A percentile compares a stretch with the other conserved stretches of the same genome.
Evolutionary conservation across 78 protist species (phyloP).

Genomic region (Dictyostelium capitatum): DNA sequence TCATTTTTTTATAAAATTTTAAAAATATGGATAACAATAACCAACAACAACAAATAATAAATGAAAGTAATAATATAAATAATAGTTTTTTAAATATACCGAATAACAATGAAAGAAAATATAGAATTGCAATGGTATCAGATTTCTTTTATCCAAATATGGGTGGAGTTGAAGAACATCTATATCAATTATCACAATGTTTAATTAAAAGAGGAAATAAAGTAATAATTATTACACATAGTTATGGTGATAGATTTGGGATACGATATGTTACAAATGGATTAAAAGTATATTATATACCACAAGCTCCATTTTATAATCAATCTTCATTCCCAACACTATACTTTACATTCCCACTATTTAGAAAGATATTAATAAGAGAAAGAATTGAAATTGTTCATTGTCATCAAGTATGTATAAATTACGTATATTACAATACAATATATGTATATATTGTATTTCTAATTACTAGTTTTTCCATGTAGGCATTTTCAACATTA

Average conservation of each 20-base stretch:
- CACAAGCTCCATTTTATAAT: conserved; percentile 78
- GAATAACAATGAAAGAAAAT: conserved; percentile 20
- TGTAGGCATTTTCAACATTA: conserved; percentile 95
- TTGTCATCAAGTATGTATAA: conserved; percentile 97
- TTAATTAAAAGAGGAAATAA: conserved; percentile 89
- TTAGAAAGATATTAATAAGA: conserved; percentile 93
- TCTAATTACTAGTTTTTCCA: too few species aligned
- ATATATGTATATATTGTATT: neutral
- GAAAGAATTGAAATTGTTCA: conserved; percentile 96
- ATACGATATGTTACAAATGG: conserved; percentile 94
- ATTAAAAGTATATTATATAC: conserved; percentile 96
- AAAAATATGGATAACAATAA: neutral
- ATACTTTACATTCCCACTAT: conserved; percentile 81
- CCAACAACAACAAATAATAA: neutral
- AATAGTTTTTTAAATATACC: neutral
- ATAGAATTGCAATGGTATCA: conserved; percentile 93
- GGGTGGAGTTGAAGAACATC: conserved; percentile 98
- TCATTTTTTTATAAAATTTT: neutral
- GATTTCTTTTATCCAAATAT: conserved; percentile 98
- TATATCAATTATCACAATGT: conserved; percentile 94
- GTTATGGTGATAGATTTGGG: conserved; percentile 93
- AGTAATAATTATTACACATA: conserved; percentile 94
- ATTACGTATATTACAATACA: neutral
- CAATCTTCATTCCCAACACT: conserved; percentile 91
- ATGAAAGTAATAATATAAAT: neutral